phyloP scores from a whole-genome alignment of 441 rosid genomes.

The Gossypium laxum region DNA sequence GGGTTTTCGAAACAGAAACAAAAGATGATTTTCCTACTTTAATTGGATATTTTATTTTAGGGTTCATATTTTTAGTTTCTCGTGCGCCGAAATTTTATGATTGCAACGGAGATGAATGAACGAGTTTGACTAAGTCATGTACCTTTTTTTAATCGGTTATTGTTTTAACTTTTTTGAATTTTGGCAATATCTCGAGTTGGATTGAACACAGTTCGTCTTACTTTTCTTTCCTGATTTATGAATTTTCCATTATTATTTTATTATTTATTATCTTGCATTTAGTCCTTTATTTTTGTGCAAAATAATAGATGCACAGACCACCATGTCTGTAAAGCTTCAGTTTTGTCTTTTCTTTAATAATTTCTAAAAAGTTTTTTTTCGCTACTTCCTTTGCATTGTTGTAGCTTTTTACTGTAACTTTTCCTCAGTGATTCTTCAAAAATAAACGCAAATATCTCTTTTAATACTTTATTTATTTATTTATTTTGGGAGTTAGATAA shows the following conservation, averaged over 20 bases:
- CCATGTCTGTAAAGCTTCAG: constrained; percentile 34
- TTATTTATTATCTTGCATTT: constrained; percentile 28
- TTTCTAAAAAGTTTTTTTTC: constrained; percentile 16
- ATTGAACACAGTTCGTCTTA: constrained; percentile 19
- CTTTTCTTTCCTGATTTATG: constrained; percentile 17
- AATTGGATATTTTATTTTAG: not conserved
- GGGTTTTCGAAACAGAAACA: constrained; percentile 6
- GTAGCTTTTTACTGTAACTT: constrained; percentile 30
- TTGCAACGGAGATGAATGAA: constrained; percentile 29
- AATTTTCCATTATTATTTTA: constrained; percentile 19
- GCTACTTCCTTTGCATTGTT: constrained; percentile 21
- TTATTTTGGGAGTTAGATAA: not conserved
- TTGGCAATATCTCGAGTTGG: constrained; percentile 22
- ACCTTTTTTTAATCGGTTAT: constrained; percentile 18
- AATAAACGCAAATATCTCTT: not conserved
- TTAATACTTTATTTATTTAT: not conserved
- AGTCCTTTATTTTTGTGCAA: constrained; percentile 19
- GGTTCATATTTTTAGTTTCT: constrained; percentile 27
- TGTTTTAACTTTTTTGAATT: constrained; percentile 24
- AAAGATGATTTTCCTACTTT: not conserved
- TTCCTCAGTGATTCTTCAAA: constrained; percentile 19
- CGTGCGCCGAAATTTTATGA: constrained; percentile 35
- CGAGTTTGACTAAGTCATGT: constrained; percentile 45
- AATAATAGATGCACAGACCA: constrained; percentile 34
- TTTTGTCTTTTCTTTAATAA: constrained; percentile 42